Evolutionary conservation across 2,329 filamentous ascomycete genomes (phyloP).

Genomic region (Beauveria medogensis): DNA sequence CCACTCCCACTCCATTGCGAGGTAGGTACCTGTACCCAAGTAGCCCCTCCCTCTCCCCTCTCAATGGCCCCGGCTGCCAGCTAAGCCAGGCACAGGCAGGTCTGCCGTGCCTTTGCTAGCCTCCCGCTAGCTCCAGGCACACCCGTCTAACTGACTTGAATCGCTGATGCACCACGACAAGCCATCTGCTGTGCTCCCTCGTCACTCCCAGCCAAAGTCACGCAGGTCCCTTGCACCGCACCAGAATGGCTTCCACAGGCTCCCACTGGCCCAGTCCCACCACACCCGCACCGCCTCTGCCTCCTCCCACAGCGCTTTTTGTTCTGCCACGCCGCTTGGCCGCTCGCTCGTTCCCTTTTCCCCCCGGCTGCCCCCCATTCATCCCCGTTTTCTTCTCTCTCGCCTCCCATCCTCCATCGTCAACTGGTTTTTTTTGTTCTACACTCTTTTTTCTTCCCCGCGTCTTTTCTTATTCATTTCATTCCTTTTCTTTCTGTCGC

Average conservation of each 20-base stretch:
- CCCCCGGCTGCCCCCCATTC: slow-evolving; percentile 25
- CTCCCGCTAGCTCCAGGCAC: not conserved
- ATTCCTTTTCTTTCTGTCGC: slow-evolving; percentile 9
- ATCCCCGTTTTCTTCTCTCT: slow-evolving; percentile 26
- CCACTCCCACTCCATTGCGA: no score
- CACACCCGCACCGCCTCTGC: not conserved
- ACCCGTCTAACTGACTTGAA: not conserved
- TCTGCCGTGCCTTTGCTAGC: no score
- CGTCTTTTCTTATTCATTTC: slow-evolving; percentile 10
- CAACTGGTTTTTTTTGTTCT: slow-evolving; percentile 28
- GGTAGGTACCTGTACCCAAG: no score
- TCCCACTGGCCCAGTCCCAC: not conserved
- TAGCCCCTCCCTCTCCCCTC: no score
- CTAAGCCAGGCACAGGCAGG: no score
- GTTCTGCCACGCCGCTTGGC: not conserved
- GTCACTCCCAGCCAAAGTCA: not conserved
- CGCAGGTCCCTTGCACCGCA: not conserved
- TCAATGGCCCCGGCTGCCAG: no score
- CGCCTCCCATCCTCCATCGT: slow-evolving; percentile 26
- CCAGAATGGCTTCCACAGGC: not conserved
- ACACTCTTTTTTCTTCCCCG: slow-evolving; percentile 29
- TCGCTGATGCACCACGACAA: not conserved
- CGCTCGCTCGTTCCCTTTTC: slow-evolving; percentile 23
- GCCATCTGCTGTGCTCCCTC: not conserved
- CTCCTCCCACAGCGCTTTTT: not conserved